Base-by-base conservation (phyloP, 2,329 filamentous ascomycete genomes). In the Aspergillus puulaauensis region DNA sequence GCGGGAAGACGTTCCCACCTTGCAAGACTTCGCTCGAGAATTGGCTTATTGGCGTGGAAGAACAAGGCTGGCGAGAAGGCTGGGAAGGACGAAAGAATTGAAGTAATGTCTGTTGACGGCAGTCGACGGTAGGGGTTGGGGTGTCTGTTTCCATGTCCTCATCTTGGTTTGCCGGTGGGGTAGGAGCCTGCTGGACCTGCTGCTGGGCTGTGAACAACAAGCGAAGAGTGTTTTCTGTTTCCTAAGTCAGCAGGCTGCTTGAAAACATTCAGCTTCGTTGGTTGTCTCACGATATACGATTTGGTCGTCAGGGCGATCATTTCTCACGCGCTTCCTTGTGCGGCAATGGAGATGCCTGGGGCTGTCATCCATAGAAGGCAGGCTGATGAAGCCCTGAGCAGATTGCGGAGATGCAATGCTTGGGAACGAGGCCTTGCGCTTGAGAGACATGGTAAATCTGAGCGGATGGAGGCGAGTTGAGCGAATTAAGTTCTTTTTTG, bases 351-450 rank as follows among this genome's bases (percentile, higher is more conserved):
- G 77, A 63, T 85, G 72, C 65, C 68, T 71, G 17, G 73, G 69
- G 17, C 64, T 65, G 52, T 74, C 72, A 41, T 70, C 66, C 60
- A 70, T 68, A 63, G 72, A 66, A 51, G 65, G 63, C 33, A 57
- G 61, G 47, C 68, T 68, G 39, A 63, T 50, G 35, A 58, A 44
- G 48, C 64, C 59, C 61, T 56, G 61, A 53, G 68, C 48, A 58
- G 63, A 56, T 68, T 73, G 74, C 37, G 75, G 71, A 44, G 79
- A 76, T 37, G 77, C 67, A 17, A 80, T 61, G 14, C 68, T 76
- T 15, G 81, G 78, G 61, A 79, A 77, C 43, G 82, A 83, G 45
- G 83, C 81, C 69, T 86, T 86, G 68, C 84, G 83, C 70, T 86
- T 86, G 69, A 82, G 73, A 21, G 77, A 75, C 83, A 86, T 86